phyloP scores from a whole-genome alignment of 2,329 filamentous ascomycete genomes.

The Pseudocercospora crystallina region DNA sequence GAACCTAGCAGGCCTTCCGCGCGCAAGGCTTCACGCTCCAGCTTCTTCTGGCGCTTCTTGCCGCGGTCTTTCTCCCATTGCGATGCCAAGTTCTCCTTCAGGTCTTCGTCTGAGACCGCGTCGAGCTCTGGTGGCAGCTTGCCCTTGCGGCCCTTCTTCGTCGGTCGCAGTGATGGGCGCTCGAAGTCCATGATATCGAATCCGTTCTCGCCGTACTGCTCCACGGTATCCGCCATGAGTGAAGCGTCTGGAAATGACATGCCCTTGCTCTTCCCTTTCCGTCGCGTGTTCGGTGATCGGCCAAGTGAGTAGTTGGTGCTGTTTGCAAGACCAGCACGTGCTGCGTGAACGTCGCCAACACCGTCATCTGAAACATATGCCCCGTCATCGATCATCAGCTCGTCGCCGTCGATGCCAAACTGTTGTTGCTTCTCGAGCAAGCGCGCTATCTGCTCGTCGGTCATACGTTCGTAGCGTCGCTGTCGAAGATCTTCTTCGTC shows the following conservation, averaged over 20 bases:
- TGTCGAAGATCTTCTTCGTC: slow-evolving; percentile 44
- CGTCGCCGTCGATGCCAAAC: slow-evolving; percentile 60
- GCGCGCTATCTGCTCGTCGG: slow-evolving; percentile 63
- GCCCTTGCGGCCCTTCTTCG: slow-evolving; percentile 61
- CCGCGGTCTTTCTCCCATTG: slow-evolving; percentile 46
- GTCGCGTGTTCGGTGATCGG: slow-evolving; percentile 18
- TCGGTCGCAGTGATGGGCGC: slow-evolving; percentile 64
- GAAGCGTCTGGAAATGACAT: slow-evolving; percentile 54
- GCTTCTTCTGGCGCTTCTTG: slow-evolving; percentile 50
- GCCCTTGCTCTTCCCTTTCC: slow-evolving; percentile 26
- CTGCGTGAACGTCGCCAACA: slow-evolving; percentile 33
- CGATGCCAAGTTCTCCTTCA: slow-evolving; percentile 40
- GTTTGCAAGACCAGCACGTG: slow-evolving; percentile 31
- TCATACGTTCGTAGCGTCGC: slow-evolving; percentile 42
- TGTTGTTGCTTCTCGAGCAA: slow-evolving; percentile 63
- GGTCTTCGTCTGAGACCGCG: slow-evolving; percentile 46
- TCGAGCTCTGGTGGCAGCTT: slow-evolving; percentile 37
- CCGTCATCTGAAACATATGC: slow-evolving; percentile 25
- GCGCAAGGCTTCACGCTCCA: slow-evolving; percentile 48
- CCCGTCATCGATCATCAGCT: slow-evolving; percentile 56
- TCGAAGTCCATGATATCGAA: slow-evolving; percentile 87
- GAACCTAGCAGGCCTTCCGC: slow-evolving; percentile 43
- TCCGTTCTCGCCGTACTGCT: slow-evolving; percentile 66
- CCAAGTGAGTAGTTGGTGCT: slow-evolving; percentile 25
- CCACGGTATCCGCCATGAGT: slow-evolving; percentile 58